These are phyloP conservation scores for Primulina tabacum DNA, from an alignment of 257 asterid genomes.

Conservation along the genomic window DNA sequence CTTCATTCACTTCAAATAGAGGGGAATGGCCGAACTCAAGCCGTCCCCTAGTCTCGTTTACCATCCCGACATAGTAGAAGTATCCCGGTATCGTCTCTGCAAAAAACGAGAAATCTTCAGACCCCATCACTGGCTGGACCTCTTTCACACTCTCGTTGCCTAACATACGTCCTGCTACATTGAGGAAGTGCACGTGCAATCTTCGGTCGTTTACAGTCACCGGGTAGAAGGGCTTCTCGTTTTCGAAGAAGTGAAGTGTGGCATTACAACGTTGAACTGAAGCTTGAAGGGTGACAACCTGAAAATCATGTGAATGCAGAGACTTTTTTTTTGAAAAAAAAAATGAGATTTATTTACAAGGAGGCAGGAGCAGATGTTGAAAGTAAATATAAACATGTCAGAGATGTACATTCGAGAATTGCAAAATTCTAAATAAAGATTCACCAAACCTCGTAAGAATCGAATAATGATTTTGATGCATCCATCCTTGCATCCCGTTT, in stretches of 20 bases:
- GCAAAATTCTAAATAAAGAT: too few species aligned
- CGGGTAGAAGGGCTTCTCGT: conserved; percentile 51
- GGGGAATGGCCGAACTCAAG: conserved; percentile 49
- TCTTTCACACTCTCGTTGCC: conserved; percentile 39
- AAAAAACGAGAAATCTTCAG: conserved; percentile 63
- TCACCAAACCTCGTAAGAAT: too few species aligned
- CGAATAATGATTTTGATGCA: too few species aligned
- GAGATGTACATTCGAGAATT: background rate
- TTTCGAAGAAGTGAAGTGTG: conserved; percentile 31
- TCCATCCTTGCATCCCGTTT: too few species aligned
- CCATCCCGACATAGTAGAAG: conserved; percentile 55
- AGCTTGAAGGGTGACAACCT: conserved; percentile 60
- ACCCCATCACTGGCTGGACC: conserved; percentile 42
- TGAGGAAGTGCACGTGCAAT: conserved; percentile 45
- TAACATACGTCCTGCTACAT: conserved; percentile 40
- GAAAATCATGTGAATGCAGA: conserved; percentile 4
- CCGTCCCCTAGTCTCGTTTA: conserved; percentile 39
- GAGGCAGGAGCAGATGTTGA: too few species aligned
- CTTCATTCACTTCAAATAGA: conserved; percentile 47
- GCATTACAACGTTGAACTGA: conserved; percentile 60
- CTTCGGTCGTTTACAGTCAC: conserved; percentile 41
- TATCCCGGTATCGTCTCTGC: conserved; percentile 59
- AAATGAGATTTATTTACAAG: too few species aligned
- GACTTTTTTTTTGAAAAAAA: too few species aligned
- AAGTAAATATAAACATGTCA: background rate